These are phyloP conservation scores for Pterocarpus santalinus DNA, from an alignment of 306 rosid genomes.

Conservation along the genomic window DNA sequence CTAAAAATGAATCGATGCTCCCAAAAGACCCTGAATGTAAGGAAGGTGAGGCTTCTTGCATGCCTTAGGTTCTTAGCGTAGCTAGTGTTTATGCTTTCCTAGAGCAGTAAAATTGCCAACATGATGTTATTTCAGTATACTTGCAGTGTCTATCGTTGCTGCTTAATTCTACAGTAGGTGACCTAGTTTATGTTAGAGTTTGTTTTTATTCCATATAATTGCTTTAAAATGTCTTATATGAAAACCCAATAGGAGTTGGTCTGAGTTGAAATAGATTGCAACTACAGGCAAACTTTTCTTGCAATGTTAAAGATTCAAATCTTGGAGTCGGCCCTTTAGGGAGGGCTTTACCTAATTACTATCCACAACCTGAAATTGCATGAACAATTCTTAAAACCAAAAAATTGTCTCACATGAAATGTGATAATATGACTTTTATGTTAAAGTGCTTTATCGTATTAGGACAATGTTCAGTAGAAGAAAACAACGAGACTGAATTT, in stretches of 20 bases:
- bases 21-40: constrained; percentile 53
- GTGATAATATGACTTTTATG: constrained; percentile 18
- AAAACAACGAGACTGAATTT: constrained; percentile 22
- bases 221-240: neutral
- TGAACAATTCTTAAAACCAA: neutral
- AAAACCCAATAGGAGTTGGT: neutral
- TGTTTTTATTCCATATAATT: neutral
- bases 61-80: constrained; percentile 52
- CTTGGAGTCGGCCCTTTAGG: neutral
- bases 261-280: neutral
- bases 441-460: constrained; percentile 33
- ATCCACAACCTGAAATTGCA: neutral
- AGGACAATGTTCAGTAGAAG: constrained; percentile 27
- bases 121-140: neutral
- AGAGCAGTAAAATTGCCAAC: neutral
- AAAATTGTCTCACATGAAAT: neutral
- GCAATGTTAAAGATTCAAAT: neutral
- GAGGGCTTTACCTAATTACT: neutral
- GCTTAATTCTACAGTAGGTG: neutral
- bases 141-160: neutral
- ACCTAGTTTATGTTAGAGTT: constrained; percentile 2
- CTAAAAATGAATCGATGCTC: constrained; percentile 44
- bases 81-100: constrained; percentile 36
- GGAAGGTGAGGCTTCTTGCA: constrained; percentile 54
- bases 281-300: neutral